These are phyloP conservation scores for Mycena leptocephala DNA, from an alignment of 768 basidiomycete genomes.

Conservation along the genomic window DNA sequence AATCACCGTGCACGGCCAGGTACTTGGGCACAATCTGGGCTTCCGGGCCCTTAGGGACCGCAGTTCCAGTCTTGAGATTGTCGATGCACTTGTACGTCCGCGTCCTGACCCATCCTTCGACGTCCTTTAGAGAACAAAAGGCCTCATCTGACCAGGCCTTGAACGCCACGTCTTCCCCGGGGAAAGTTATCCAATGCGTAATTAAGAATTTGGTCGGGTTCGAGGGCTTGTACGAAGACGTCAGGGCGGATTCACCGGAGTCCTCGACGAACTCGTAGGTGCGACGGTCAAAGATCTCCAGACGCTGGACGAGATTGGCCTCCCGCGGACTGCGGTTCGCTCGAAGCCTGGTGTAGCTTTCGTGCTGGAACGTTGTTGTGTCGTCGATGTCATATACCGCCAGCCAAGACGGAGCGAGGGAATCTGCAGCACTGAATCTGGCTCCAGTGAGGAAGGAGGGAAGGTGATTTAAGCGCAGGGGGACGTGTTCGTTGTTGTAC, in stretches of 20 bases:
- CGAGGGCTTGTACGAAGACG: conserved; percentile 48
- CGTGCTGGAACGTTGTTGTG: conserved; percentile 56
- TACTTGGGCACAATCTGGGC: conserved; percentile 55
- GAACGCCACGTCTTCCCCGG: conserved; percentile 31
- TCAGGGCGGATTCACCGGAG: conserved; percentile 51
- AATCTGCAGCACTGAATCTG: conserved; percentile 58
- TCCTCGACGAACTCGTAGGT: conserved; percentile 54
- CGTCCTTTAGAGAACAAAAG: conserved; percentile 35
- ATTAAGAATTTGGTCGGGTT: conserved; percentile 51
- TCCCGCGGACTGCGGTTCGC: conserved; percentile 62
- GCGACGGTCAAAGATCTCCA: conserved; percentile 63
- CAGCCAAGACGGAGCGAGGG: conserved; percentile 58
- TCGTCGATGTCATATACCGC: conserved; percentile 68
- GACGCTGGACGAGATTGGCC: conserved; percentile 55
- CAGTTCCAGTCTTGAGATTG: conserved; percentile 54
- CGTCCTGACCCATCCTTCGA: conserved; percentile 58
- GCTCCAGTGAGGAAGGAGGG: conserved; percentile 65
- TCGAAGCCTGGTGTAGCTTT: conserved; percentile 62
- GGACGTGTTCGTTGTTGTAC: conserved; percentile 73
- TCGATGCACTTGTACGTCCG: conserved; percentile 59
- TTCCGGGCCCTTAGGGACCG: conserved; percentile 43
- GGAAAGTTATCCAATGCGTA: conserved; percentile 49
- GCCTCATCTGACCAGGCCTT: conserved; percentile 44
- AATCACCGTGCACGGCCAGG: conserved; percentile 60
- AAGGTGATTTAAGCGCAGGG: conserved; percentile 63